A percentile compares a stretch with the other conserved stretches of the same genome.
phyloP scores from a whole-genome alignment of 2,329 filamentous ascomycete species.

The Aspergillus fructus region DNA sequence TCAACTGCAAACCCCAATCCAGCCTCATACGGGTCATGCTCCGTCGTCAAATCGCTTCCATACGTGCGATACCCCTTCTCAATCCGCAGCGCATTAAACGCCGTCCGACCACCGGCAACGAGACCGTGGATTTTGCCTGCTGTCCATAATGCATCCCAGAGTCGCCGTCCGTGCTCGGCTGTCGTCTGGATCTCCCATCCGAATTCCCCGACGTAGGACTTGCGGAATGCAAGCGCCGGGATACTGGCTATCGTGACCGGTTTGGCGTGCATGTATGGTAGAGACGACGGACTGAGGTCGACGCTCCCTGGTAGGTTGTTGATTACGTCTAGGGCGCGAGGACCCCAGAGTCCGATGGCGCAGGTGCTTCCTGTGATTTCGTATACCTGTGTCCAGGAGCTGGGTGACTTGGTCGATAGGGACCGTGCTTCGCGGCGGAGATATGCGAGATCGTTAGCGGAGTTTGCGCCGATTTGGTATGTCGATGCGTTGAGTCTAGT shows the following conservation, averaged over 20 bases:
- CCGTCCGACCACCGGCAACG: slow-evolving; percentile 58
- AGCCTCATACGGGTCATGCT: slow-evolving; percentile 61
- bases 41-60: slow-evolving; percentile 60
- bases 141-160: slow-evolving; percentile 60
- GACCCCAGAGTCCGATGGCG: slow-evolving; percentile 64
- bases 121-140: slow-evolving; percentile 57
- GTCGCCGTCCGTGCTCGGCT: slow-evolving; percentile 56
- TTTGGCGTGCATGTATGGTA: slow-evolving; percentile 55
- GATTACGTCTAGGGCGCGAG: slow-evolving; percentile 55
- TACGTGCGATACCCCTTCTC: slow-evolving; percentile 61
- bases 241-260: slow-evolving; percentile 53
- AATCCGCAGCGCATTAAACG: slow-evolving; percentile 59
- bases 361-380: slow-evolving; percentile 62
- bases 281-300: slow-evolving; percentile 31
- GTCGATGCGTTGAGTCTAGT: slow-evolving; percentile 50
- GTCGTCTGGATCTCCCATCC: slow-evolving; percentile 65
- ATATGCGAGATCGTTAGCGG: slow-evolving; percentile 55
- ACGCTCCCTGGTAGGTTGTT: slow-evolving; percentile 28
- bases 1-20: slow-evolving; percentile 55
- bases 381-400: slow-evolving; percentile 51
- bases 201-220: slow-evolving; percentile 61
- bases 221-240: slow-evolving; percentile 55
- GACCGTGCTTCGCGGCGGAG: slow-evolving; percentile 53
- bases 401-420: slow-evolving; percentile 43
- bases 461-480: slow-evolving; percentile 57